Conservation (phyloP, 495 filamentous ascomycete genomes). For the Annulohypoxylon bovei region DNA sequence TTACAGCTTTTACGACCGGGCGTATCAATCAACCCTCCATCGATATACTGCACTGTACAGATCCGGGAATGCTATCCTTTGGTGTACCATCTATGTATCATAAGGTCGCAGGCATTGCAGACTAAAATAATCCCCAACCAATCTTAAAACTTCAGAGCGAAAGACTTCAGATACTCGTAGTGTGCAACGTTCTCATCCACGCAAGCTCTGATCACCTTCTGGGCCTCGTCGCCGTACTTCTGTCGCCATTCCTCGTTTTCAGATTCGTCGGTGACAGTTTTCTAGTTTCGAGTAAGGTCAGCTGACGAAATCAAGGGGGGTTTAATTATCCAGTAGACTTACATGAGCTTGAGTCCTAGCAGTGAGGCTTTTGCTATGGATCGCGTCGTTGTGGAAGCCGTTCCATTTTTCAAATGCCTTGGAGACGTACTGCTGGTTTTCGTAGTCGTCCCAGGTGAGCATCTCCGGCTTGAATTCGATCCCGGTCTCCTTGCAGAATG, state of each 20-base stretch:
- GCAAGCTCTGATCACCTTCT: slow-evolving; percentile 76
- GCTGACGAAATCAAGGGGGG: neutral
- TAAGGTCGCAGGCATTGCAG: slow-evolving; percentile 1
- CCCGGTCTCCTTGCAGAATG: slow-evolving; percentile 81
- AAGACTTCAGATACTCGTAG: slow-evolving; percentile 92
- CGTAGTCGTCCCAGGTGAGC: slow-evolving; percentile 83
- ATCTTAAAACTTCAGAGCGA: slow-evolving; percentile 70
- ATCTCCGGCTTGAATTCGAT: slow-evolving; percentile 75
- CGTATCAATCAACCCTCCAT: slow-evolving; percentile 17
- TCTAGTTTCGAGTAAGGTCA: slow-evolving; percentile 39
- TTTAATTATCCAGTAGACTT: slow-evolving; percentile 52
- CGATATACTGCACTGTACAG: slow-evolving; percentile 14
- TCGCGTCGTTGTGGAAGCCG: slow-evolving; percentile 95
- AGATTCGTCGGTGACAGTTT: slow-evolving; percentile 60
- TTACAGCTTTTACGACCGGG: slow-evolving; percentile 19
- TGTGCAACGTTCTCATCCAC: slow-evolving; percentile 83
- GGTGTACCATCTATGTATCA: slow-evolving; percentile 41
- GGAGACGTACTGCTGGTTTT: slow-evolving; percentile 69
- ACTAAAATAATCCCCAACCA: neutral
- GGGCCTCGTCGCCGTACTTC: slow-evolving; percentile 82
- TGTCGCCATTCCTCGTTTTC: slow-evolving; percentile 82
- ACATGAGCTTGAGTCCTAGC: slow-evolving; percentile 71
- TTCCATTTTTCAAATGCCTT: slow-evolving; percentile 93
- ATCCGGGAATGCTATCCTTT: slow-evolving; percentile 21
- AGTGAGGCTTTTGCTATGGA: slow-evolving; percentile 77